Conservation (phyloP, 257 asterid genomes). For the Solanum raphanifolium region DNA sequence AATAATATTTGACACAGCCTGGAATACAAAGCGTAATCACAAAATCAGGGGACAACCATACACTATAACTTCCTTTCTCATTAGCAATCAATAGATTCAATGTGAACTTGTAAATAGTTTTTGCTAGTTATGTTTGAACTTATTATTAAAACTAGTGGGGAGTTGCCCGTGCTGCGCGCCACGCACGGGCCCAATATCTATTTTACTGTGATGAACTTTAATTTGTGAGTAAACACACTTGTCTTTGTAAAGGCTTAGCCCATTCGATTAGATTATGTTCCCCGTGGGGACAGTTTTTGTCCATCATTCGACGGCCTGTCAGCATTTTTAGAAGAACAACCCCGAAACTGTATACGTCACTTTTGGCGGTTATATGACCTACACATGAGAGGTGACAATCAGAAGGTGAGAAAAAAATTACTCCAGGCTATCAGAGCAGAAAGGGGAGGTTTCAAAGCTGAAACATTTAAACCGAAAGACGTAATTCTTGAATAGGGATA, state of each 20-base stretch:
- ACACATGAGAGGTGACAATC: not conserved
- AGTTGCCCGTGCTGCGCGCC: no score
- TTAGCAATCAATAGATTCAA: no score
- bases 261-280: constrained; percentile 35
- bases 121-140: no score
- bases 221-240: no score
- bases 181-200: no score
- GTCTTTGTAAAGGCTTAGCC: constrained; percentile 19
- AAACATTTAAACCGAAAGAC: not conserved
- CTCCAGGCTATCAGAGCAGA: not conserved
- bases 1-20: no score
- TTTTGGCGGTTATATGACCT: constrained; percentile 34
- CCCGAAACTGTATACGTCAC: constrained; percentile 35
- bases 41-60: no score
- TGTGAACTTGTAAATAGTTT: no score
- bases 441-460: not conserved
- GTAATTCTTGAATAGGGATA: not conserved
- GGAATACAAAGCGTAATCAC: no score
- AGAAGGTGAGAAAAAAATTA: not conserved
- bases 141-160: no score
- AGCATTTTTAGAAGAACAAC: constrained; percentile 37
- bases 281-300: constrained; percentile 26
- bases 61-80: no score
- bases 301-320: constrained; percentile 26
- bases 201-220: no score